Base-by-base conservation (phyloP, 2,329 filamentous ascomycete genomes). In the Zelopaecilomyces penicillatus region DNA sequence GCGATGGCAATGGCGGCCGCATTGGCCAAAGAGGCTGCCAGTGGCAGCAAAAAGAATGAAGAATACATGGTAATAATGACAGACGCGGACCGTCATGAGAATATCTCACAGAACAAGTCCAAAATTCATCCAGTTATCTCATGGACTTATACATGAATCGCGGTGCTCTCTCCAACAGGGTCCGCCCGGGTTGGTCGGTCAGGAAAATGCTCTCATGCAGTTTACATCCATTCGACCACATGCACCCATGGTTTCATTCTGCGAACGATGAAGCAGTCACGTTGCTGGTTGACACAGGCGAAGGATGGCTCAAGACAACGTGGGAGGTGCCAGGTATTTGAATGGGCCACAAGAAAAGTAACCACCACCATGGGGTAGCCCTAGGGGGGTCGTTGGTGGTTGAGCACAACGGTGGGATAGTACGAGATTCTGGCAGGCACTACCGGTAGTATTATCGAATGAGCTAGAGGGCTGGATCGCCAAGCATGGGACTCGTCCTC, bases 311-410 rank as follows among this genome's bases (percentile, higher is more conserved):
- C 29, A 44, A 38, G 38, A 41, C 42, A 47, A 47, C 45, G 45
- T 47, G 45, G 37, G 45, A 47, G 28, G 33, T 37, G 42, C 32
- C 41, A 44, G 42, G 26, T 37, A 38, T 44, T 12, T 47, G 45
- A 47, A 44, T 47, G 45, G 45, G 30, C 41, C 30, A 47, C 30
- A 28, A 37, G 8, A n/a, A 40, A 32, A 6, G 11, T n/a, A 31
- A 27, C 38, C 31, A 5, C 30, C 5, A 31, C 37, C 37, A 37
- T 43, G 38, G 29, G 10, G 38, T 39, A 42, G 41, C 19, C 30
- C 37, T 44, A 37, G 19, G 19, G 19, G 19, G 19, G 19, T 19
- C 19, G 19, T 19, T 19, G 19, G 19, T 19, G 19, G 19, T 19
- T 19, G 19, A 19, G 27, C 45, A 44, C 41, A 44, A 32, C 19